Percentiles rank a stretch among this genome's conserved stretches.
Evolutionary conservation across 225 moss, liverwort and hornwort species (phyloP).

Genomic region (Sphagnum tenellum): DNA sequence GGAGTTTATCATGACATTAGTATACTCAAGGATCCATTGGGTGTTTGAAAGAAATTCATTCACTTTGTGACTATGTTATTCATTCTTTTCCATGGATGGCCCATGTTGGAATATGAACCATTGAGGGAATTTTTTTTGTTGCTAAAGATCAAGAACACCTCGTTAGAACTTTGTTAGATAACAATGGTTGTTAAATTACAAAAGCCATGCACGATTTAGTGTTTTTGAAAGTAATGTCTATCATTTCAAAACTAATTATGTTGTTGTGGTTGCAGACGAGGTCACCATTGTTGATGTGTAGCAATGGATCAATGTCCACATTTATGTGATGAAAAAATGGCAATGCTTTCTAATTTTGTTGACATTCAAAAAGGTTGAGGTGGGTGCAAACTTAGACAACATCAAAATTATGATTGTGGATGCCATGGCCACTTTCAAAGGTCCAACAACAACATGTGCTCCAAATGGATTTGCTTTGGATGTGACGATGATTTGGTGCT

Average conservation of each 20-base stretch:
- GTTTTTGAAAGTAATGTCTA: neutral
- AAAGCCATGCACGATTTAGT: neutral
- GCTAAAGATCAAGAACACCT: neutral
- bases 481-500: neutral
- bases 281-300: neutral
- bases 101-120: neutral
- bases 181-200: neutral
- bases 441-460: neutral
- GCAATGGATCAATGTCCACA: neutral
- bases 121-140: neutral
- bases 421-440: neutral
- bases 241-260: neutral
- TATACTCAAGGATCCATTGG: neutral
- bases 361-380: neutral
- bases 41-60: neutral
- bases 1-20: neutral
- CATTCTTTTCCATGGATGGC: neutral
- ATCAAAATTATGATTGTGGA: neutral
- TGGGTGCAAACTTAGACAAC: neutral
- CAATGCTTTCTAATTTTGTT: neutral
- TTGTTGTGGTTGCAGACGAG: neutral
- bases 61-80: neutral
- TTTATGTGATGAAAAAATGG: neutral
- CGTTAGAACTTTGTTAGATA: neutral
- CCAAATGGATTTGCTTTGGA: neutral